Evolutionary conservation across 352 stramenopile genomes (phyloP).

Genomic region (Thalassiosira tumida): DNA sequence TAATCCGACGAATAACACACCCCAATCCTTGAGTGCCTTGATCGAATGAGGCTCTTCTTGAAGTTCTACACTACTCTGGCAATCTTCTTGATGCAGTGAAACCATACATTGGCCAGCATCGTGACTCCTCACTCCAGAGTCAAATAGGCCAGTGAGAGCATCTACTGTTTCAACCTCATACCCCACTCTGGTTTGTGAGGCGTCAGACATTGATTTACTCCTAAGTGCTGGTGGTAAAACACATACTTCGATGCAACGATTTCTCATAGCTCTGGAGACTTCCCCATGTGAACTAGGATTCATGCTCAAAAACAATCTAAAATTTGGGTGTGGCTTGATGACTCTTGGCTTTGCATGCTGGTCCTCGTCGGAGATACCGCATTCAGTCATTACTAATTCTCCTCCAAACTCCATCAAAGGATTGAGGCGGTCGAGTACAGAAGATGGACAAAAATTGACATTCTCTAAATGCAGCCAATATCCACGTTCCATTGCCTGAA

Average conservation of each 20-base stretch:
- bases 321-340: constrained; percentile 97
- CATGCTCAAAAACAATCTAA: constrained; percentile 99
- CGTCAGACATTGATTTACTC: constrained; percentile 24
- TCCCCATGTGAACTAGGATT: constrained; percentile 95
- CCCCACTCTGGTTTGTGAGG: constrained; percentile 27
- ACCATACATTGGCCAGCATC: constrained; percentile 78
- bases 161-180: constrained; percentile 75
- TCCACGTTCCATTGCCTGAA: constrained; percentile 98
- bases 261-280: constrained; percentile 99
- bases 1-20: constrained; percentile 73
- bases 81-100: constrained; percentile 73
- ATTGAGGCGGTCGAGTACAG: constrained; percentile 99
- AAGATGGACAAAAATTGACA: constrained; percentile 99
- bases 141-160: constrained; percentile 76
- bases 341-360: constrained; percentile 94
- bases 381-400: constrained; percentile 98
- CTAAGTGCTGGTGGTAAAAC: constrained; percentile 78
- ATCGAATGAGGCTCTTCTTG: constrained; percentile 78
- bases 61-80: constrained; percentile 60
- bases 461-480: constrained; percentile 99
- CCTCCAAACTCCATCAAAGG: constrained; percentile 98
- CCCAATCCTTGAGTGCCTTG: constrained; percentile 82
- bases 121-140: constrained; percentile 74
- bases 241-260: constrained; percentile 98
- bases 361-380: constrained; percentile 94